Percentiles rank a stretch among this genome's conserved stretches.
These are phyloP conservation scores for Aspergillus chevalieri DNA, from an alignment of 2,329 filamentous ascomycete genomes.

Conservation along the genomic window DNA sequence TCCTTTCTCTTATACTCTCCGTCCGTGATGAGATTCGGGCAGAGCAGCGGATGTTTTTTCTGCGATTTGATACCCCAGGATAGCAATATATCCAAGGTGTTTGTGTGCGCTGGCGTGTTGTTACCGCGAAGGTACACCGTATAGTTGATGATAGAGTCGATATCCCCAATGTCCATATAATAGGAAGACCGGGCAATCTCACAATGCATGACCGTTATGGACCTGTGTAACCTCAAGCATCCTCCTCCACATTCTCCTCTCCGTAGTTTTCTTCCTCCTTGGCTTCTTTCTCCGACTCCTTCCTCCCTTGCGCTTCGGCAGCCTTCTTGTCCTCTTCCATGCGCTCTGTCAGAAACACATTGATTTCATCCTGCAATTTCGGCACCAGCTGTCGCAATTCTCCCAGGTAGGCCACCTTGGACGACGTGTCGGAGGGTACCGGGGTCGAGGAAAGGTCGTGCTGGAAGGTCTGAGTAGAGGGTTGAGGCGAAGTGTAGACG, in stretches of 20 bases:
- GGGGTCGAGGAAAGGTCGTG: slow-evolving; percentile 23
- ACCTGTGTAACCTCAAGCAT: slow-evolving; percentile 31
- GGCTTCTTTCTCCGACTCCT: slow-evolving; percentile 32
- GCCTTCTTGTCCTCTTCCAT: slow-evolving; percentile 56
- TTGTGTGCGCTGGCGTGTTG: neutral
- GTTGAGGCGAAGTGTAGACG: slow-evolving; percentile 23
- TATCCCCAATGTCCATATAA: neutral
- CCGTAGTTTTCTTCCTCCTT: slow-evolving; percentile 64
- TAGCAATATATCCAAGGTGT: slow-evolving; percentile 18
- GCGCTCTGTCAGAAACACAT: slow-evolving; percentile 53
- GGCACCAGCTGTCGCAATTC: slow-evolving; percentile 46
- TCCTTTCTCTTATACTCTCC: neutral
- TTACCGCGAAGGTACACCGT: neutral
- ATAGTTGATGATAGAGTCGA: neutral
- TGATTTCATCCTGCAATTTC: slow-evolving; percentile 53
- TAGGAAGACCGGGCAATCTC: neutral
- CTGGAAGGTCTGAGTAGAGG: slow-evolving; percentile 25
- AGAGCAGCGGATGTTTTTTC: slow-evolving; percentile 17
- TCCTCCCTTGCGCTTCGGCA: slow-evolving; percentile 28
- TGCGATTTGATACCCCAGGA: slow-evolving; percentile 33
- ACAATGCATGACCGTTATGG: too few relatives aligned
- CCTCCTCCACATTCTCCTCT: slow-evolving; percentile 68
- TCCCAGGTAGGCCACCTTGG: slow-evolving; percentile 49
- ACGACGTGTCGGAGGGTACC: slow-evolving; percentile 4
- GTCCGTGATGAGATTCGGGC: slow-evolving; percentile 6